Base-by-base conservation (phyloP, 164 flowering plant genomes). In the Tetracentron sinense region DNA sequence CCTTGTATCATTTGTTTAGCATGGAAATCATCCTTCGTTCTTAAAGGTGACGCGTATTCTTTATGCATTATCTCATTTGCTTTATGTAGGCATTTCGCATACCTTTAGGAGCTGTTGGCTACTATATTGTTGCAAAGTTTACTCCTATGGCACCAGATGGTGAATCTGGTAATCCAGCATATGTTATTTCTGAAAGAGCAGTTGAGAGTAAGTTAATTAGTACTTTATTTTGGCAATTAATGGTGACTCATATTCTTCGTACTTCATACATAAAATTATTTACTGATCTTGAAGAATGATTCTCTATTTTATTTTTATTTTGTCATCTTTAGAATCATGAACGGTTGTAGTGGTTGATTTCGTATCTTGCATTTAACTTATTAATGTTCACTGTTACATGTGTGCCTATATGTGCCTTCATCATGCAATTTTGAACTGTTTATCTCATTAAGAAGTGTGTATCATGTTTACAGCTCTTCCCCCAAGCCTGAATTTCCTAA, bases 131-230 rank as follows among this genome's bases (percentile, higher is more conserved):
- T 63, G 96, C 94, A 42, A 94, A 89, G 65, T 94, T 85, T 74
- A 88, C 89, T 56, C 99, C 99, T 20, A 88, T 94, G 96, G 78
- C 95, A 65, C 84, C 85, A 49, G 90, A 91, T 80, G 99, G 99
- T 72, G 96, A 88, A 82, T 80, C 85, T 70, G 99, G 99, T 71
- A 84, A 88, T 64, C 88, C 97, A 30, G 88, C 78, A 35, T 94
- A 65, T 82, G 83, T 75, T 56, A 77, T 91, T 55, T 85, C 99
- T 38, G 92, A 84, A 54, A 89, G 73, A 73, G 74, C 88, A 22
- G 81, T 88, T 68, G 96, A 87, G 69, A 88, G 99, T 94, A 80
- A 78, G 96, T 75, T 6, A 33, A n/a, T 33, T 30, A 67, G 46
- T 25, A 54, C 23, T 38, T 58, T 48, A 15, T 44, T 61, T n/a